These are phyloP conservation scores for Trichoderma sp. DNA, from an alignment of 2,329 filamentous ascomycete species.

Conservation along the genomic window DNA sequence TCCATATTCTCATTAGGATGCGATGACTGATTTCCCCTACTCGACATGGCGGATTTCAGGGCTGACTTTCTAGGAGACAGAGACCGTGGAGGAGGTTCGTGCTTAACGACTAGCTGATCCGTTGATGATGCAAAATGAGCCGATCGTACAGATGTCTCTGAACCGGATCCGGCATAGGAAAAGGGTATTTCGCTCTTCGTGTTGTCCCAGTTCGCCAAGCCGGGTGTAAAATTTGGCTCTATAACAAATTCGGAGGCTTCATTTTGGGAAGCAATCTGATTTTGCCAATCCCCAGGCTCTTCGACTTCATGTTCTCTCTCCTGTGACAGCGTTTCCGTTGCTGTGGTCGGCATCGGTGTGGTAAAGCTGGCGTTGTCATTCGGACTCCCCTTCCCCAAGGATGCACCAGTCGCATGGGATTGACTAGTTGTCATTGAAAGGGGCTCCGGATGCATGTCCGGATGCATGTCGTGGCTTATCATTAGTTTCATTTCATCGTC, in stretches of 20 bases:
- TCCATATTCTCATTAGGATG: slow-evolving; percentile 49
- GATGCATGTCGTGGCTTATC: neutral
- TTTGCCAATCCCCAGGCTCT: neutral
- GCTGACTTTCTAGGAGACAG: slow-evolving; percentile 76
- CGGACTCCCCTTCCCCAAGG: neutral
- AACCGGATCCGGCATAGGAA: slow-evolving; percentile 38
- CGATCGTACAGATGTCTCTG: slow-evolving; percentile 62
- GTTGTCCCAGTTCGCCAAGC: neutral
- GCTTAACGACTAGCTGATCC: slow-evolving; percentile 55
- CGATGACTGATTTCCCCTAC: slow-evolving; percentile 45
- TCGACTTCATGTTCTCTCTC: neutral
- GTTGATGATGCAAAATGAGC: slow-evolving; percentile 63
- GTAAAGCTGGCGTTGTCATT: neutral
- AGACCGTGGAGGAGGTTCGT: slow-evolving; percentile 67
- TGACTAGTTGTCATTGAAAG: neutral
- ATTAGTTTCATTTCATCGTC: neutral
- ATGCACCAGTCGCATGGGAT: neutral
- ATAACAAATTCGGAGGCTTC: neutral
- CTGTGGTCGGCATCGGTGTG: neutral
- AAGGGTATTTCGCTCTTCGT: neutral
- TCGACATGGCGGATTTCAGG: slow-evolving; percentile 60
- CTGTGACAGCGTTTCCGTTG: neutral
- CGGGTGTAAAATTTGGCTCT: neutral
- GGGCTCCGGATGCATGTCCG: neutral
- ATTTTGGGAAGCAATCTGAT: neutral